Evolutionary conservation across 768 basidiomycete genomes (phyloP), one percentile per base, ranked within the genome.

Genomic region (Tylopilus sp.): DNA sequence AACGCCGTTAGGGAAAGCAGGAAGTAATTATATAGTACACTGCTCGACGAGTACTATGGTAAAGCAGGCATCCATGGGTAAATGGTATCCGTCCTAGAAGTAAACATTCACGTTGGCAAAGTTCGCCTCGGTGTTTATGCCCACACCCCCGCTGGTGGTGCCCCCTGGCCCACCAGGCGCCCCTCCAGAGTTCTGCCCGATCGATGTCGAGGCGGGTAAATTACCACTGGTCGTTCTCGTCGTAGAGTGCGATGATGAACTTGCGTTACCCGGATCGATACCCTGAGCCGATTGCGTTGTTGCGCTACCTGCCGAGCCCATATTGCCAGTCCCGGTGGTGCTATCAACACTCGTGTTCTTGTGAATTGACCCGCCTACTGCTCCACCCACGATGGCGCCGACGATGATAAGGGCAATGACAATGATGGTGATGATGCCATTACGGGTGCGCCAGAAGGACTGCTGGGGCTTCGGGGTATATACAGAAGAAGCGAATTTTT

Each of bases 381-480:
- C 81, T 20, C 81, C 83, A 1, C 81, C 83, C 8, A 85, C 74
- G 2, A 78, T 69, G 1, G 75, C 82, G 1, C 68, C 82, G 39
- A 84, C 47, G 45, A 81, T 53, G 25, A 80, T 58, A 38, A 82
- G 25, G 3, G 58, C 63, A 15, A 68, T 57, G 46, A 80, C 38
- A 48, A 65, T 52, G 17, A 79, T 60, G 48, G 66, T 58, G 35
- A 79, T 62, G 7, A 74, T 67, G 8, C 79, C 79, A 17, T 71
- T 75, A 26, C 59, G 74, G 21, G 68, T 78, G 45, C 75, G 73
- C 71, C 77, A 83, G 65, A 80, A 84, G 5, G 79, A 73, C 15
- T 44, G 30, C 17, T 25, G 42, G 8, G 57, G 17, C 28, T 26
- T 56, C 13, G 41, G 26, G 13, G 39, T 3, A 44, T 52, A 22